Evolutionary conservation across 169 alveolate genomes (phyloP), one percentile per base, ranked within the genome.

Genomic region (Eimeria acervulina): DNA sequence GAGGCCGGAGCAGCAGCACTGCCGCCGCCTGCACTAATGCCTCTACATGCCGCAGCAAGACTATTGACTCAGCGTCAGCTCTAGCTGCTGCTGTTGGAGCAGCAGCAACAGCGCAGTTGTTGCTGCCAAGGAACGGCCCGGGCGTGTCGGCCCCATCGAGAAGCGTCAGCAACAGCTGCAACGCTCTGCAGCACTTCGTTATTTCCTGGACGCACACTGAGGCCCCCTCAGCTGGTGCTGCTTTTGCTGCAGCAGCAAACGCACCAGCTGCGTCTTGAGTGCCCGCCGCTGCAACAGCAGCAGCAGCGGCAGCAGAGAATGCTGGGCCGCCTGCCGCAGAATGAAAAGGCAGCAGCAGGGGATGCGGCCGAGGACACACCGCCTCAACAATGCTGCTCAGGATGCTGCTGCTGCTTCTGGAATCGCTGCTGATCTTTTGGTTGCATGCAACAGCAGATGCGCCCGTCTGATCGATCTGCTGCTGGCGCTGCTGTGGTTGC

Each of bases 281-380:
- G 1, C 93, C 93, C 42, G 40, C 93, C 7, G 93, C 93, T 19
- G 93, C 81, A 61, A 85, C 93, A 38, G 93, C 93, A 21, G 93
- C 78, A 85, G 80, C 93, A 44, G 93, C 93, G 13, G 93, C 81
- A 44, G 36, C 61, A 38, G 63, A 36, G 40, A 61, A 36, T 1
- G 47, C 61, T 59, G 76, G 23, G 28, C 31, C 42, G 42, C 42
- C 81, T 0, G 93, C 21, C 44, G 93, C 93, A 8, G 40, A 17
- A 38, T 85, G 51, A 31, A n/a, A 1, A 7, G 61, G 55, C 93
- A 33, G 28, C 93, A 38, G 38, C 93, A 85, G 19, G 33, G 81
- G 80, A 26, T 44, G 52, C 19, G 74, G 59, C 63, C 42, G 80
- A 7, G 93, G 93, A 26, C 61, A 61, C 26, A 85, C 93, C 26